These are phyloP conservation scores for Xenosphaeropsis pyriputrescens DNA, from an alignment of 2,329 filamentous ascomycete species.

Conservation along the genomic window DNA sequence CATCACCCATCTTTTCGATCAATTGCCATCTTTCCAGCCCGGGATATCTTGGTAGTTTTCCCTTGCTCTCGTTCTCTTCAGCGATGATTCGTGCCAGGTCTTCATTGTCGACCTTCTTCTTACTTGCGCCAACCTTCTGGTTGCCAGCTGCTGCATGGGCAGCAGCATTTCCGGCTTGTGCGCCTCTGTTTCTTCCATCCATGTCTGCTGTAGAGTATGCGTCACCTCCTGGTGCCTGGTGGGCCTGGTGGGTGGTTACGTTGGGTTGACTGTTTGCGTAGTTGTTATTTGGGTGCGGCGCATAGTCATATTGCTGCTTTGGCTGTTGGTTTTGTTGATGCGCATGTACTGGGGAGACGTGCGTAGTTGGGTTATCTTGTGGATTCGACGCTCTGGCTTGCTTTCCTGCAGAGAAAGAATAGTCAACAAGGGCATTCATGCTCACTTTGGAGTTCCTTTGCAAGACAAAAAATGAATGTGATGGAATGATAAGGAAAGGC, in stretches of 20 bases:
- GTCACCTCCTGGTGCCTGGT: slow-evolving; percentile 29
- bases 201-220: slow-evolving; percentile 48
- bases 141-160: slow-evolving; percentile 50
- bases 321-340: slow-evolving; percentile 31
- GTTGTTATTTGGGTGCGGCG: slow-evolving; percentile 35
- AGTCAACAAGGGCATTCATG: too few relatives aligned
- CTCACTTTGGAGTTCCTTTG: too few relatives aligned
- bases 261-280: slow-evolving; percentile 43
- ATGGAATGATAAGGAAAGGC: too few relatives aligned
- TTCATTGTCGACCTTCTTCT: slow-evolving; percentile 38
- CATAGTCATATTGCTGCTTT: slow-evolving; percentile 30
- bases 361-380: slow-evolving; percentile 39
- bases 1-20: slow-evolving; percentile 95
- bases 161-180: slow-evolving; percentile 51
- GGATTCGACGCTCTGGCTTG: slow-evolving; percentile 60
- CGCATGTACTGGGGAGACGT: slow-evolving; percentile 36
- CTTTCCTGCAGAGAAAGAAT: slow-evolving; percentile 42
- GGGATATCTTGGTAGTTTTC: slow-evolving; percentile 75
- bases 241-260: slow-evolving; percentile 39
- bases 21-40: slow-evolving; percentile 77
- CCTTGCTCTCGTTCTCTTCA: slow-evolving; percentile 76
- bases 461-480: too few relatives aligned
- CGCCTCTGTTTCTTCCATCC: slow-evolving; percentile 50
- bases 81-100: slow-evolving; percentile 77
- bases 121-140: slow-evolving; percentile 18